Evolutionary conservation across 1,284 basidiomycete species (phyloP).

Genomic region (Ustilago lituana): DNA sequence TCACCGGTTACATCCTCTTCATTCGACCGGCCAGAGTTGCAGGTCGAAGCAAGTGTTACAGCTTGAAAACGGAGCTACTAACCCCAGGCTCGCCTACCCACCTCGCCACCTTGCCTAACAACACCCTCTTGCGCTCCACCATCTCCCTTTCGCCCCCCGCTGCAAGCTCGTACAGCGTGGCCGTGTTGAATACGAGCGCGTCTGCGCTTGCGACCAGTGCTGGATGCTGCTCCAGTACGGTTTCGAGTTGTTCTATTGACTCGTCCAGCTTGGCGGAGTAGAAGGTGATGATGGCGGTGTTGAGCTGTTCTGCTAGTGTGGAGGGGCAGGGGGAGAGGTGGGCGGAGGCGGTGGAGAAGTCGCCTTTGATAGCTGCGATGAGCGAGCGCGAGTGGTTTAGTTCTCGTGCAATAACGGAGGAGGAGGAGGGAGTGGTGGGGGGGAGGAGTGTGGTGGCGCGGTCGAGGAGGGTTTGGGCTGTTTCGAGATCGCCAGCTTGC

Average conservation of each 20-base stretch:
- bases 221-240: conserved; percentile 5
- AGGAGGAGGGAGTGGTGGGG: too few species aligned
- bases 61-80: conserved; percentile 28
- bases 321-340: not conserved
- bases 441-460: not conserved
- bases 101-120: conserved; percentile 29
- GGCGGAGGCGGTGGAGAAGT: conserved; percentile 8
- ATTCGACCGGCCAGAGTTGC: too few species aligned
- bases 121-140: conserved; percentile 24
- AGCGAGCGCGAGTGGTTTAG: not conserved
- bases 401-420: not conserved
- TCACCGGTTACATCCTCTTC: too few species aligned
- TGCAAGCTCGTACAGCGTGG: conserved; percentile 53
- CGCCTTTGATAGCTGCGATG: conserved; percentile 2
- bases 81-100: conserved; percentile 41
- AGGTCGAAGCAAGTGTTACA: conserved; percentile 7
- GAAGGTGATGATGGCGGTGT: conserved; percentile 18
- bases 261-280: conserved; percentile 30
- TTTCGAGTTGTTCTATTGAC: conserved; percentile 28
- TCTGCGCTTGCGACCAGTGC: conserved; percentile 15
- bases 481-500: conserved; percentile 12
- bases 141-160: conserved; percentile 15
- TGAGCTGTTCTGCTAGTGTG: not conserved
- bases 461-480: not conserved
- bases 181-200: conserved; percentile 50